Base-by-base conservation (phyloP, 305 asterid genomes). In the Nicotiana rustica region DNA sequence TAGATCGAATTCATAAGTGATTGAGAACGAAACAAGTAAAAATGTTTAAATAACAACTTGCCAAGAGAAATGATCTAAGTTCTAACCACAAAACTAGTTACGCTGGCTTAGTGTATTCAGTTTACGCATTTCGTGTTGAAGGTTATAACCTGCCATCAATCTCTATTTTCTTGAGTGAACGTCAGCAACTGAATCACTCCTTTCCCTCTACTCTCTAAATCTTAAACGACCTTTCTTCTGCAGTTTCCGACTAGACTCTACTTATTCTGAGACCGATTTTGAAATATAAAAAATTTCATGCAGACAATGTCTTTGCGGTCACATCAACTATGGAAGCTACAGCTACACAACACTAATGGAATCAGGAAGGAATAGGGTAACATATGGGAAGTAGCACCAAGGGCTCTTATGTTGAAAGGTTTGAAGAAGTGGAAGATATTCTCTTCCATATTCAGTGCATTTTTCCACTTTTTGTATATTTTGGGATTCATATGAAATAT, bases 1-100 rank as follows among this genome's bases (percentile, higher is more conserved):
- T 52, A 12, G 10, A 25, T 75, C 47, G 29, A 52, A 52, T 75
- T 75, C 79, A 49, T 75, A 4, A 14, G 47, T 52, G 44, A 21
- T 49, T 75, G 47, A 10, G 79, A 29, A 71, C 21, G 78, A 47
- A 71, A 19, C 78, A 71, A 71, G 78, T 44, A 47, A 9, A 47
- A 44, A 13, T 70, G 49, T 10, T 49, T 49, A 71, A 12, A 10
- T 29, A 25, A 56, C 19, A 19, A 31, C 61, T 71, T 71, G 21
- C 7, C 33, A 18, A 70, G 21, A 71, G 35, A 71, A 71, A 47
- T n/a, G 64, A n/a, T 57, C 64, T 57, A 57, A 57, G 64, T 6
- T 57, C 64, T 57, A 57, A 57, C 64, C 4, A 49, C 57, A 49
- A 17, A 17, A 57, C 64, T 57, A 57, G 64, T 57, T 57, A 57